Conservation (phyloP, 495 filamentous ascomycete species). For the Thermothielavioides terrestris region DNA sequence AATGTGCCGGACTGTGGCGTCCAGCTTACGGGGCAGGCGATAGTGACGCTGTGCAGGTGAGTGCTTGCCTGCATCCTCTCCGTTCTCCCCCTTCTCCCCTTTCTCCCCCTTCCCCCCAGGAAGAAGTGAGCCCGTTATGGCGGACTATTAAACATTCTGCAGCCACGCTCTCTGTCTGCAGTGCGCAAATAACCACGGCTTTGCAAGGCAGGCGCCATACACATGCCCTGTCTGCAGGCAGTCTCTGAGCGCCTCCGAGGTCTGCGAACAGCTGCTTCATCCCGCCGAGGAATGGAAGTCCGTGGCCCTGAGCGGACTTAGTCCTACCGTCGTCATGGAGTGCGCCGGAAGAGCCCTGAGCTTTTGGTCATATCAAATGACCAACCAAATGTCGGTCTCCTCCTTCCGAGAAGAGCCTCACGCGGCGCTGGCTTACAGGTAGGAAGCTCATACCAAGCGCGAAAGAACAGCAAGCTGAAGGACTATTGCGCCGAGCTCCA, state of each 20-base stretch:
- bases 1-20: constrained; percentile 72
- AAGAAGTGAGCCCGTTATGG: no score
- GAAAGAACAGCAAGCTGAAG: constrained; percentile 11
- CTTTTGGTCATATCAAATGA: constrained; percentile 89
- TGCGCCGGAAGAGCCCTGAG: constrained; percentile 73
- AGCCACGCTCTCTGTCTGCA: constrained; percentile 82
- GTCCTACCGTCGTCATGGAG: constrained; percentile 80
- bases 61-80: constrained; percentile 4
- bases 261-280: constrained; percentile 59
- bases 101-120: no score
- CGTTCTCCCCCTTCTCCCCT: no score
- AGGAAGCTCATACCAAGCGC: constrained; percentile 62
- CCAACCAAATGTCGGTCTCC: constrained; percentile 69
- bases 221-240: constrained; percentile 78
- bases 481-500: constrained; percentile 36
- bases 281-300: constrained; percentile 93
- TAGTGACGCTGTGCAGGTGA: constrained; percentile 89
- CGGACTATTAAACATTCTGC: no score
- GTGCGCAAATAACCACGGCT: constrained; percentile 62
- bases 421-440: constrained; percentile 1
- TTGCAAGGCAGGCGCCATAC: constrained; percentile 49
- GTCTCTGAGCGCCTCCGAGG: constrained; percentile 59
- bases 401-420: not conserved
- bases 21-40: constrained; percentile 64
- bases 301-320: constrained; percentile 76